Percentiles rank a stretch among this genome's conserved stretches.
Evolutionary conservation across 129 eudicot species (phyloP).

Genomic region (Sambucus nigra): DNA sequence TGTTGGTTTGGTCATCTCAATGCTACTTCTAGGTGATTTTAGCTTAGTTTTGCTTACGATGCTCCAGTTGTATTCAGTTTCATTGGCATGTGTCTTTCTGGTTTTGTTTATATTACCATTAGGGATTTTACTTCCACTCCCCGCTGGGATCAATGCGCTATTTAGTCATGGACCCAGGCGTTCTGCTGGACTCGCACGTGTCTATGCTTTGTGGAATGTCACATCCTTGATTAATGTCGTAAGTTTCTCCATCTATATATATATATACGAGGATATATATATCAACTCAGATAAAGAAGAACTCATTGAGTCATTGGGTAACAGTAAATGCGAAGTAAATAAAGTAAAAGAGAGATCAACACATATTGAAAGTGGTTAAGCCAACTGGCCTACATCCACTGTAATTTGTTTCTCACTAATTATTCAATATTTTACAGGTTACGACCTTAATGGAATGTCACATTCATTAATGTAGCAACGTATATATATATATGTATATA

Average conservation of each 20-base stretch:
- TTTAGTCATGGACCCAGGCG: constrained; percentile 97
- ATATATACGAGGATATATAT: not conserved
- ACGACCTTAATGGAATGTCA: no score
- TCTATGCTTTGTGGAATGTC: constrained; percentile 94
- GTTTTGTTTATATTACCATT: constrained; percentile 77
- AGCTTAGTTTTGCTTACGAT: constrained; percentile 91
- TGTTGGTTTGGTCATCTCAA: constrained; percentile 97
- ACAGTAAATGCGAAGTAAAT: no score
- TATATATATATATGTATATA: no score
- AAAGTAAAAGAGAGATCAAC: no score
- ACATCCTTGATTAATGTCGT: constrained; percentile 86
- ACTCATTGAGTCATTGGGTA: no score
- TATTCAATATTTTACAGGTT: no score
- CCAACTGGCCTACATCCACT: no score
- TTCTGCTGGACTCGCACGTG: constrained; percentile 95
- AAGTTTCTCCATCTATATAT: constrained; percentile 21
- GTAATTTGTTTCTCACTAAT: no score
- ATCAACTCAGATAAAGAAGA: no score
- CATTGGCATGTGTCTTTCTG: constrained; percentile 64
- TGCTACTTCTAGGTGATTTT: constrained; percentile 86
- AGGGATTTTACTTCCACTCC: constrained; percentile 91
- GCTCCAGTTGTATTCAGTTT: constrained; percentile 90
- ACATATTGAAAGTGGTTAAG: no score
- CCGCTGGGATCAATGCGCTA: constrained; percentile 95
- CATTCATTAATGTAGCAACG: no score